Evolutionary conservation across 139 green algal genomes (phyloP).

Genomic region (Chlorella sp.): DNA sequence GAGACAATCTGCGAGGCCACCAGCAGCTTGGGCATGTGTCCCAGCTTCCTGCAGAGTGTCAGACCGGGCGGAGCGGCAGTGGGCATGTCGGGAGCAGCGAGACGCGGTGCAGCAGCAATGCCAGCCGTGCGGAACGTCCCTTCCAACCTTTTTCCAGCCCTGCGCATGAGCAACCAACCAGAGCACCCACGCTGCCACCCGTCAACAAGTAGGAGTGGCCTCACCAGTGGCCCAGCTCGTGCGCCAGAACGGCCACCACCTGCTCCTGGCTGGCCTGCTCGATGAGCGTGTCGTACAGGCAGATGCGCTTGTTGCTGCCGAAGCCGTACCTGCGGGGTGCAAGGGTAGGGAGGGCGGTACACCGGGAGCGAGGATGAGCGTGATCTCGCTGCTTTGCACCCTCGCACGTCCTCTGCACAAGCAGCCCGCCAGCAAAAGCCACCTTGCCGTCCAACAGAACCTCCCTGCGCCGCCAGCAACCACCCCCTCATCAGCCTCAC

Average conservation of each 20-base stretch:
- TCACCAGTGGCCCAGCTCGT: conserved; percentile 72
- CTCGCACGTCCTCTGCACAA: not conserved
- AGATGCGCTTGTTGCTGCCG: conserved; percentile 94
- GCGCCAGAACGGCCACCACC: conserved; percentile 89
- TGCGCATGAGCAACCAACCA: not conserved
- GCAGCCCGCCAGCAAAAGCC: too few relatives aligned
- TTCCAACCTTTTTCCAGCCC: too few relatives aligned
- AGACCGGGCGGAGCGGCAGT: too few relatives aligned
- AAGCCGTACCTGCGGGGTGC: conserved; percentile 75
- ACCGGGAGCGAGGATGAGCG: not conserved
- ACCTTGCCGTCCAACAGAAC: too few relatives aligned
- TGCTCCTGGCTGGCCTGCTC: conserved; percentile 76
- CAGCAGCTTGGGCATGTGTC: conserved; percentile 82
- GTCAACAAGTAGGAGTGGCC: not conserved
- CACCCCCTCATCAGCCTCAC: not conserved
- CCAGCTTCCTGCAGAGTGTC: conserved; percentile 69
- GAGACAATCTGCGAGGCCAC: conserved; percentile 59
- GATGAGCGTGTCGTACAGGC: conserved; percentile 91
- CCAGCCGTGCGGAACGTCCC: not conserved
- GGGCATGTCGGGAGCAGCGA: not conserved
- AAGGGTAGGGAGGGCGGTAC: not conserved
- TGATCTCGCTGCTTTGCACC: not conserved
- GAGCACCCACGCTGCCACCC: not conserved
- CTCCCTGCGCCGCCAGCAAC: not conserved
- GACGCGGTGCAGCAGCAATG: not conserved